Evolutionary conservation across 371 early-diverging fungal genomes (phyloP), one percentile per base, ranked within the genome.

Genomic region (Actinomortierella wolfii): DNA sequence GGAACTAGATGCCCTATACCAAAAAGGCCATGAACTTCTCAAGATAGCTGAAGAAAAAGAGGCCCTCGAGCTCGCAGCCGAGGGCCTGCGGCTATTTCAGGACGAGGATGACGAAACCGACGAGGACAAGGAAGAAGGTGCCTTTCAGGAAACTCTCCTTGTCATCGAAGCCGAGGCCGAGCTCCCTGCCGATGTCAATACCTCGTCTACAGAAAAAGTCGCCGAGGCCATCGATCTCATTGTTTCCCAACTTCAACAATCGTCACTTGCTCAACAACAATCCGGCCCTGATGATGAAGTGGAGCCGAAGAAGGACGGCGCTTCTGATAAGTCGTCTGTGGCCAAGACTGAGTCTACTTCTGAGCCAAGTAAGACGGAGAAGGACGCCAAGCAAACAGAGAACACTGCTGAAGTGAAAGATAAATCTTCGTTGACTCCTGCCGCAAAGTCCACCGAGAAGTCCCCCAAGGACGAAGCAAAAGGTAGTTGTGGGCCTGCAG

Each of bases 1-100:
- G 71, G 59, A 46, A 1, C 13, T 73, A 8, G 67, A 66, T 28
- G 49, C 43, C 5, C 51, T 73, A 63, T 73, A 66, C 28, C 63
- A 61, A 17, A 47, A 52, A 4, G 73, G 73, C 11, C 56, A 66
- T 50, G 40, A 21, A 43, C 50, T 51, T 11, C 57, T 68, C 53
- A 53, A 51, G 45, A 15, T 55, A 23, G 68, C 68, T 3, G 68
- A 68, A 21, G 59, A 68, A 41, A 29, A 54, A 17, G 64, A 64
- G 17, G 63, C 68, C 0, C 34, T 62, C n/a, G 42, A 45, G 9
- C 24, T 68, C 51, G 63, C 61, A 47, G 39, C 34, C 34, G 34
- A 34, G 34, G 34, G 34, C 34, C 34, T 6, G 34, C 34, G 34
- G 7, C 7, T 34, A 34, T 34, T 34, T 34, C 34, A 50, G 15